Evolutionary conservation across 257 asterid genomes (phyloP), one percentile per base, ranked within the genome.

Genomic region (Rhazya stricta): DNA sequence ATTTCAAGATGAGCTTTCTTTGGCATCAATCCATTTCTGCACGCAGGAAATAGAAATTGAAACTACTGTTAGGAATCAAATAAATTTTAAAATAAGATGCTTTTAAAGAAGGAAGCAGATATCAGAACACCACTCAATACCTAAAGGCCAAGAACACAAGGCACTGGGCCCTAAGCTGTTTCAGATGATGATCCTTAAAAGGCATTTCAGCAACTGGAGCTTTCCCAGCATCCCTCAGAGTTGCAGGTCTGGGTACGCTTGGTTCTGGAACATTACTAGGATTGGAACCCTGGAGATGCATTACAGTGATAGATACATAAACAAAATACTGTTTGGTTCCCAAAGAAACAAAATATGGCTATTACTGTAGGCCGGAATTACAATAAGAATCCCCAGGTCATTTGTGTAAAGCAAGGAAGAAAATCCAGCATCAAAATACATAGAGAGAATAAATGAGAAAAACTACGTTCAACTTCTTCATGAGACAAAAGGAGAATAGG

Each of bases 121-220:
- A 48, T 9, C 63, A 50, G 32, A 72, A 43, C 61, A 56, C 27
- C 45, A 46, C 37, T 37, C 76, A 76, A 76, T 72, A 94, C 99
- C 99, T 91, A 83, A 95, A 91, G 76, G 99, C 93, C 84, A 95
- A 85, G 85, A 95, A 95, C 77, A 95, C 99, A 79, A 95, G 99
- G 75, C 99, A 95, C 84, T 95, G 99, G 21, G 99, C 99, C 81
- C 99, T 87, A 81, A 95, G 98, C 87, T 95, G 98, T 75, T 92
- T 95, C 81, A 95, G 84, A 69, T 95, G 99, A 54, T 95, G 99
- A 65, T 95, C 99, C 78, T 89, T 92, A 76, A 95, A 95, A 39
- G 96, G 98, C 83, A 87, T 77, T 80, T 87, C 83, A 75, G 91
- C 57, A 76, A 81, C 81, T 77, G 91, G 92, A 77, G 89, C 86